Evolutionary conservation across 305 asterid genomes (phyloP), one percentile per base, ranked within the genome.

Genomic region (Fraxinus dipetala): DNA sequence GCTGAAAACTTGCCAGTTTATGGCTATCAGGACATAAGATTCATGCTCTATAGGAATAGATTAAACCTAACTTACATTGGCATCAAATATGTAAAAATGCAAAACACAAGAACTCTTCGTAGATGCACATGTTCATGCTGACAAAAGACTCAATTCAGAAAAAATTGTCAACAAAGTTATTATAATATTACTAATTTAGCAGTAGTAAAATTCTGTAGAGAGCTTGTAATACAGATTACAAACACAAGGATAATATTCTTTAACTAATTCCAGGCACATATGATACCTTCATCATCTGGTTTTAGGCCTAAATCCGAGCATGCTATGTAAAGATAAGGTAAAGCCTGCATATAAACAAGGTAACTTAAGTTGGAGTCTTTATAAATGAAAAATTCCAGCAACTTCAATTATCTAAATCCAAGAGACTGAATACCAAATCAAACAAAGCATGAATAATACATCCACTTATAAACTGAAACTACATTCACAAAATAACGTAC

Each of bases 251-350:
- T 59, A 43, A 81, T 83, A 38, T 22, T 45, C 75, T 77, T n/a
- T 73, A 75, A 69, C 67, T 69, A 75, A 28, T 45, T 80, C 75
- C 54, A 70, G 81, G 75, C 61, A 77, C 51, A 51, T 36, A 35
- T 31, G n/a, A 45, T 91, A 96, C 98, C 99, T 91, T 89, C 91
- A 79, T 86, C 84, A 51, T 88, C 89, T 67, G 89, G 81, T 30
- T 83, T 83, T 85, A 84, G 85, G 76, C 92, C 91, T 76, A 94
- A 75, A 89, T 89, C 98, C 2, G 92, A 85, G 81, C 88, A 88
- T 61, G 99, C 95, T 79, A 96, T 83, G 74, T 96, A 96, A 40
- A 96, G 89, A 84, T 94, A 94, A 32, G 99, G 99, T 77, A 94
- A 89, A 81, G 91, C 97, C 99, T 96, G 95, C 88, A 90, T 36